Evolutionary conservation across 2,329 filamentous ascomycete species (phyloP).

Genomic region (Paracamarosporium sp.): DNA sequence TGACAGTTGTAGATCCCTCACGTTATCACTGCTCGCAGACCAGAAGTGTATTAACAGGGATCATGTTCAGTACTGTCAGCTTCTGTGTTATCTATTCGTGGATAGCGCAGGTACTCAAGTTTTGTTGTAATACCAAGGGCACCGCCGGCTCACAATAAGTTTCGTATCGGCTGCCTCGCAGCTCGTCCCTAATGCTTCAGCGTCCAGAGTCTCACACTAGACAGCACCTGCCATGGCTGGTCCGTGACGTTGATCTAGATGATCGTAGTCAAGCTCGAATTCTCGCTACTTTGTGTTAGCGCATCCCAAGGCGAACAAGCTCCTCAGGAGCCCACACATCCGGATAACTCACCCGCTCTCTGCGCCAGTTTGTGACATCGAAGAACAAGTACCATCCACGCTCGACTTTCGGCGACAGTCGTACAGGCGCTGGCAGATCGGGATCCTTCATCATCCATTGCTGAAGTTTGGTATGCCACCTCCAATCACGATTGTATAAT

Average conservation of each 20-base stretch:
- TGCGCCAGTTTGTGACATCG: conserved; percentile 59
- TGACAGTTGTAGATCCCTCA: not conserved
- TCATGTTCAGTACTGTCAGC: not conserved
- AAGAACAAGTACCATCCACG: conserved; percentile 63
- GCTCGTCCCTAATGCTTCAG: not conserved
- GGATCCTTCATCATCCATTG: conserved; percentile 64
- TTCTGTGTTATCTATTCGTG: not conserved
- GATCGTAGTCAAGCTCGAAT: conserved; percentile 60
- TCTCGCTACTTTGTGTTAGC: conserved; percentile 50
- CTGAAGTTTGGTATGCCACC: conserved; percentile 61
- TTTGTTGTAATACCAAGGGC: not conserved
- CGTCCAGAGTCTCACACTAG: conserved; percentile 11
- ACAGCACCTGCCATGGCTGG: conserved; percentile 40
- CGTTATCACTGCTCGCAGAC: not conserved
- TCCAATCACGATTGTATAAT: conserved; percentile 61
- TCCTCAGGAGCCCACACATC: not conserved
- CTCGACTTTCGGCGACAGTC: conserved; percentile 56
- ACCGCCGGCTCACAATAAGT: not conserved
- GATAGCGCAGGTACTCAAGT: not conserved
- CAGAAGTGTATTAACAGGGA: not conserved
- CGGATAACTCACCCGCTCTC: conserved; percentile 51
- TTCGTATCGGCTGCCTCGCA: not conserved
- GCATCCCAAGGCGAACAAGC: not conserved
- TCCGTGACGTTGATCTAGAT: conserved; percentile 55
- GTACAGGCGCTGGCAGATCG: conserved; percentile 51